These are phyloP conservation scores for Tricholoma sp. DNA, from an alignment of 768 basidiomycete species.

Conservation along the genomic window DNA sequence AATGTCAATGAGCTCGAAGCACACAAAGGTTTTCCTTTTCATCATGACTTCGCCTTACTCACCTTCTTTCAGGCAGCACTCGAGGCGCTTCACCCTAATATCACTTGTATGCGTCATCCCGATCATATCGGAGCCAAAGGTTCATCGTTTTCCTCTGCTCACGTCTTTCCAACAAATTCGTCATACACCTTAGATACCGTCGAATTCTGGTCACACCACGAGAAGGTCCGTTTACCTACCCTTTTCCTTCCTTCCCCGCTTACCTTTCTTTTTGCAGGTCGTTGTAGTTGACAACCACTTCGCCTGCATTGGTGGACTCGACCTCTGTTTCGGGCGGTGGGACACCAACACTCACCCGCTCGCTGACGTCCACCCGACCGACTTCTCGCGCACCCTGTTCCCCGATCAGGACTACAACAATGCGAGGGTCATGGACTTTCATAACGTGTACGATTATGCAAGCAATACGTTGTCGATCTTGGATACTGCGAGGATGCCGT, in stretches of 20 bases:
- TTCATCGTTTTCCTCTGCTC: conserved; percentile 20
- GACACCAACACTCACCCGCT: conserved; percentile 88
- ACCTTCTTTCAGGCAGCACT: conserved; percentile 49
- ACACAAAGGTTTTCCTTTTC: conserved; percentile 59
- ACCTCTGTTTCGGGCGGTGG: conserved; percentile 97
- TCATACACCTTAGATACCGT: conserved; percentile 51
- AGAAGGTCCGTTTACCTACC: conserved; percentile 46
- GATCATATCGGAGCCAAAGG: conserved; percentile 83
- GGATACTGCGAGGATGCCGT: conserved; percentile 81
- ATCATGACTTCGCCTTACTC: neutral
- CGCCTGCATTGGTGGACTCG: conserved; percentile 89
- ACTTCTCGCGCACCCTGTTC: conserved; percentile 79
- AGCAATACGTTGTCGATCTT: conserved; percentile 63
- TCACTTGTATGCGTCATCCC: conserved; percentile 85
- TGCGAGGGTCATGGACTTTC: conserved; percentile 79
- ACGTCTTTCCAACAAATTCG: neutral
- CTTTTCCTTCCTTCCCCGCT: neutral
- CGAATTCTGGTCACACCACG: conserved; percentile 91
- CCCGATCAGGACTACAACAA: conserved; percentile 95
- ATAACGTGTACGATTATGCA: conserved; percentile 73
- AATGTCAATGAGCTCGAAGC: conserved; percentile 83
- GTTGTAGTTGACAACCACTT: conserved; percentile 84
- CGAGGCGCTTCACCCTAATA: conserved; percentile 82
- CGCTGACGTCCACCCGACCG: conserved; percentile 87
- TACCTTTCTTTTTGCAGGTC: conserved; percentile 32